Evolutionary conservation across 441 rosid species (phyloP).

Genomic region (Theobroma grandiflorum): DNA sequence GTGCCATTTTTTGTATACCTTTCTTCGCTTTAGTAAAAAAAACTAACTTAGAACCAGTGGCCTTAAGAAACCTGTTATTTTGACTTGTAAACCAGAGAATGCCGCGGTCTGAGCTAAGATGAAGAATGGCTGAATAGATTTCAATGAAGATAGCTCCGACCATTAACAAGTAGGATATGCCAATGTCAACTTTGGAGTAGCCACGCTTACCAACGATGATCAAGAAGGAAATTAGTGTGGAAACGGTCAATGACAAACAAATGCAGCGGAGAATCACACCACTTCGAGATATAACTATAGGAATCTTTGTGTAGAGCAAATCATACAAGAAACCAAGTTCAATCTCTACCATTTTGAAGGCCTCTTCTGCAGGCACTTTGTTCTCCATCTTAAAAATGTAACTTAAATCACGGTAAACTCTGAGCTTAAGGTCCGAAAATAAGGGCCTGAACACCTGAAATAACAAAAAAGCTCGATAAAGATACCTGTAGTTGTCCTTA

Average conservation of each 20-base stretch:
- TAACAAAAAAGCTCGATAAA: constrained; percentile 13
- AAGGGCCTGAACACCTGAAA: constrained; percentile 18
- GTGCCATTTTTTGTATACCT: constrained; percentile 20
- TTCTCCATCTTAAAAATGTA: background rate
- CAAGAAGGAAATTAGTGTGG: constrained; percentile 23
- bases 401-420: background rate
- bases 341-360: constrained; percentile 35
- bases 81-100: background rate
- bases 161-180: constrained; percentile 28
- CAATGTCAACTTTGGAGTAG: background rate
- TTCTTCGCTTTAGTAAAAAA: background rate
- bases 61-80: background rate
- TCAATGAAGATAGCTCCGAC: constrained; percentile 30
- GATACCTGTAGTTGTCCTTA: background rate
- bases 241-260: constrained; percentile 16
- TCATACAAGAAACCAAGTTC: constrained; percentile 39
- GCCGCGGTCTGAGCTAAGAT: constrained; percentile 27
- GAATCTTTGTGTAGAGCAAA: constrained; percentile 32
- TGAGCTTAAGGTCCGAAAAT: constrained; percentile 9
- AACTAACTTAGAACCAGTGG: background rate
- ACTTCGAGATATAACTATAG: background rate
- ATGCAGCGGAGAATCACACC: constrained; percentile 25
- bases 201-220: background rate
- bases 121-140: background rate
- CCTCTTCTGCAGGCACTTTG: background rate